A percentile compares a stretch with the other conserved stretches of the same genome.
These are phyloP conservation scores for Trichosporon coremiiforme DNA, from an alignment of 1,284 basidiomycete genomes.

Conservation along the genomic window DNA sequence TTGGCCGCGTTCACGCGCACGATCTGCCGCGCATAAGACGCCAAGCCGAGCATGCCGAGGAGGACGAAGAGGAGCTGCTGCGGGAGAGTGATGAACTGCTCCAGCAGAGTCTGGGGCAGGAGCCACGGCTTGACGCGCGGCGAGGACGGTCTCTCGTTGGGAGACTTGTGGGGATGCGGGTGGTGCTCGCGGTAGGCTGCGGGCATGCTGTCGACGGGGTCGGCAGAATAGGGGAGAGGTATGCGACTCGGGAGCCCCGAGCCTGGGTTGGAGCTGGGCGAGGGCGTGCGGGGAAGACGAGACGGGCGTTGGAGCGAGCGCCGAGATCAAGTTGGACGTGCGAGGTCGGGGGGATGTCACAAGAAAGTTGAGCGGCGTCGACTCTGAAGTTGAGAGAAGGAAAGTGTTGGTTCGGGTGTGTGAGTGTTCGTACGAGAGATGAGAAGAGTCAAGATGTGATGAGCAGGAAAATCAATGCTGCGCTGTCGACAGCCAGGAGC, in stretches of 20 bases:
- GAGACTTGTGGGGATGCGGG: neutral
- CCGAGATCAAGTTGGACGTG: neutral
- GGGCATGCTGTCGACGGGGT: neutral
- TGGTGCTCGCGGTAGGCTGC: neutral
- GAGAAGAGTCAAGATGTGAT: neutral
- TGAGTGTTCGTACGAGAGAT: neutral
- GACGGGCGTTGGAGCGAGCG: neutral
- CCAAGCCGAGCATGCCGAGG: slow-evolving; percentile 44
- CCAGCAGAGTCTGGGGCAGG: slow-evolving; percentile 22
- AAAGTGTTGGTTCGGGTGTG: neutral
- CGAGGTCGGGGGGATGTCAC: neutral
- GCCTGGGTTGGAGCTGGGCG: too few relatives aligned
- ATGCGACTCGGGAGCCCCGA: too few relatives aligned
- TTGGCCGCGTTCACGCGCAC: slow-evolving; percentile 40
- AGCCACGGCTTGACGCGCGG: slow-evolving; percentile 13
- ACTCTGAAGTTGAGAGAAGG: neutral
- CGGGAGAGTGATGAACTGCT: slow-evolving; percentile 31
- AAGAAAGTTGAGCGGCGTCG: neutral
- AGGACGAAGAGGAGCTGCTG: slow-evolving; percentile 40
- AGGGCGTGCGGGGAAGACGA: too few relatives aligned
- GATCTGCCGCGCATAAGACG: slow-evolving; percentile 47
- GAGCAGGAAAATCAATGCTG: neutral
- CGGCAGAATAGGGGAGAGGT: neutral
- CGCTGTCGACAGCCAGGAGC: too few relatives aligned
- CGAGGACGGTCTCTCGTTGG: neutral